A percentile compares a stretch with the other conserved stretches of the same genome.
Evolutionary conservation across 129 eudicot genomes (phyloP).

Genomic region (Artemisia tridentata): DNA sequence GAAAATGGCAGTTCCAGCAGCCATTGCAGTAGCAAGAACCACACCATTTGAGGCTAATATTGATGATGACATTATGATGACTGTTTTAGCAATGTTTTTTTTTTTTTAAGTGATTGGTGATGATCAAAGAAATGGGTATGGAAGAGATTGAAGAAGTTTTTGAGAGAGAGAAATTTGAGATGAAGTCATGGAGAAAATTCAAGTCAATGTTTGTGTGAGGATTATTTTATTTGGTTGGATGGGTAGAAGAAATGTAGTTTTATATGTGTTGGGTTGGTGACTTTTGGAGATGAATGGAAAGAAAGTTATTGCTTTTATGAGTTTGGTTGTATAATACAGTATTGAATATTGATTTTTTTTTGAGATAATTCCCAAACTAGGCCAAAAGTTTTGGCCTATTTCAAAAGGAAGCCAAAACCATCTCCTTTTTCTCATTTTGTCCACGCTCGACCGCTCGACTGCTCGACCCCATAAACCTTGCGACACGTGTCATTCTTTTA

Average conservation of each 20-base stretch:
- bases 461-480: no score
- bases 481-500: no score
- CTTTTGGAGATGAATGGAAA: not conserved
- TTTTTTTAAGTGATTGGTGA: slow-evolving; percentile 8
- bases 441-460: no score
- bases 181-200: slow-evolving; percentile 29
- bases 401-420: no score
- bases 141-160: slow-evolving; percentile 21
- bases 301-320: no score
- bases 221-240: slow-evolving; percentile 23
- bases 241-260: slow-evolving; percentile 22
- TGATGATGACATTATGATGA: slow-evolving; percentile 52
- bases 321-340: no score
- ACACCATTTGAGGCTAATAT: slow-evolving; percentile 52
- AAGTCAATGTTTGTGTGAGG: slow-evolving; percentile 30
- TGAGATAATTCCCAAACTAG: no score
- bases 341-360: no score
- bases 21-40: slow-evolving; percentile 75
- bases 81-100: not conserved
- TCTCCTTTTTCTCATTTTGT: no score
- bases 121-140: slow-evolving; percentile 40
- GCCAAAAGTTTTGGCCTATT: no score
- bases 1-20: slow-evolving; percentile 70
- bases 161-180: slow-evolving; percentile 28
- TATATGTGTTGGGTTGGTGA: slow-evolving; percentile 23